Conservation (phyloP, 345 rosid species). For the Brassica rapa region DNA sequence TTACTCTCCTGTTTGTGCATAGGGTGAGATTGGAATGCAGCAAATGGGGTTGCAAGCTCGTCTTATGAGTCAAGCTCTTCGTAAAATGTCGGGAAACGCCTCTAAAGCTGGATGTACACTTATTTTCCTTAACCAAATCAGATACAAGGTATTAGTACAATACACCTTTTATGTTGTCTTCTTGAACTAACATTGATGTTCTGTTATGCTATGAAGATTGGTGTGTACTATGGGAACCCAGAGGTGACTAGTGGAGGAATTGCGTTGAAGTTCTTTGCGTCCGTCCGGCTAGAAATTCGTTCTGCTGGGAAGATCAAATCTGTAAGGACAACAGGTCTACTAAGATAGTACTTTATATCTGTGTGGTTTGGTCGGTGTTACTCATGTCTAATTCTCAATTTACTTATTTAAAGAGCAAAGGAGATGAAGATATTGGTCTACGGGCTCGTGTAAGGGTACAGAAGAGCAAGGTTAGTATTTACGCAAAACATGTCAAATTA, state of each 20-base stretch:
- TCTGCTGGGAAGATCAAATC: slow-evolving; percentile 95
- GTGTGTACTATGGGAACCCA: slow-evolving; percentile 96
- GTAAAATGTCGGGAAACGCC: slow-evolving; percentile 99
- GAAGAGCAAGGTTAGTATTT: slow-evolving; percentile 83
- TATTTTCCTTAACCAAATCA: slow-evolving; percentile 86
- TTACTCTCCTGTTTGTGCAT: neutral
- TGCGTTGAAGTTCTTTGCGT: slow-evolving; percentile 91
- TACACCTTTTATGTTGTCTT: neutral
- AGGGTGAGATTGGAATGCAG: slow-evolving; percentile 99
- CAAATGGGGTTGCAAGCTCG: slow-evolving; percentile 99
- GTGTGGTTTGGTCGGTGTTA: slow-evolving; percentile 14
- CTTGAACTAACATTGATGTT: slow-evolving; percentile 20
- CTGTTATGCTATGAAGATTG: slow-evolving; percentile 60
- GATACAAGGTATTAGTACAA: slow-evolving; percentile 64
- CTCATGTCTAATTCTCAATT: neutral
- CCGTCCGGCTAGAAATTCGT: slow-evolving; percentile 93
- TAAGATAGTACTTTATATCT: too few relatives aligned
- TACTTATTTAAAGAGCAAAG: slow-evolving; percentile 57
- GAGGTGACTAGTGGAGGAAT: slow-evolving; percentile 98
- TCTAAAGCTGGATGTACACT: slow-evolving; percentile 98
- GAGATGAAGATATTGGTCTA: slow-evolving; percentile 89
- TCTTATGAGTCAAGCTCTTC: slow-evolving; percentile 98
- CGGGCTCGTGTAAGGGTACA: slow-evolving; percentile 95
- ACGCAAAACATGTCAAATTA: slow-evolving; percentile 15
- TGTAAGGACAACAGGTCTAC: slow-evolving; percentile 62